These are phyloP conservation scores for Melaleuca quinquenervia DNA, from an alignment of 345 rosid genomes.

Conservation along the genomic window DNA sequence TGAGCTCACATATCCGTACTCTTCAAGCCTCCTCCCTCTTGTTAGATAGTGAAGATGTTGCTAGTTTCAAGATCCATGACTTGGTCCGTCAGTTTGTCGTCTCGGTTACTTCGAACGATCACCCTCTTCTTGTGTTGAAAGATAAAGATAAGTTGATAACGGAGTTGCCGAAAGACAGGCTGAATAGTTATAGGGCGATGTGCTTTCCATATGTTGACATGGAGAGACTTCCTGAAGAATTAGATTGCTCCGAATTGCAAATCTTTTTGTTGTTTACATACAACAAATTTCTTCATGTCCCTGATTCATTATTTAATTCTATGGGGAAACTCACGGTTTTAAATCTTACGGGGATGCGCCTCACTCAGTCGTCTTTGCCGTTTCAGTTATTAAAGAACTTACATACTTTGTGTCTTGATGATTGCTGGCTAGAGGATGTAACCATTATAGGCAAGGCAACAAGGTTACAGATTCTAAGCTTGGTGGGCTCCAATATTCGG, in stretches of 20 bases:
- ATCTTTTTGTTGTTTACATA: not conserved
- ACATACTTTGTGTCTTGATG: too few species aligned
- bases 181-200: not conserved
- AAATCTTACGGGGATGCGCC: too few species aligned
- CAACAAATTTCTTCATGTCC: not conserved
- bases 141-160: not conserved
- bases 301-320: not conserved
- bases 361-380: fast-evolving
- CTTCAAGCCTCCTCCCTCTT: not conserved
- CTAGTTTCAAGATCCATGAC: not conserved
- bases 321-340: too few species aligned
- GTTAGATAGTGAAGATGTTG: fast-evolving
- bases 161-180: not conserved
- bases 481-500: fast-evolving
- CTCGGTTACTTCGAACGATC: not conserved
- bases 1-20: fast-evolving
- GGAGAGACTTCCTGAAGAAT: not conserved
- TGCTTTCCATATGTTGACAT: not conserved
- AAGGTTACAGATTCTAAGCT: too few species aligned
- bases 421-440: too few species aligned
- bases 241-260: not conserved
- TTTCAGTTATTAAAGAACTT: too few species aligned
- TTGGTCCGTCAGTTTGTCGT: not conserved
- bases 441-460: too few species aligned
- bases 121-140: not conserved